These are phyloP conservation scores for Erodium chrysanthum DNA, from an alignment of 441 rosid genomes.

Conservation along the genomic window DNA sequence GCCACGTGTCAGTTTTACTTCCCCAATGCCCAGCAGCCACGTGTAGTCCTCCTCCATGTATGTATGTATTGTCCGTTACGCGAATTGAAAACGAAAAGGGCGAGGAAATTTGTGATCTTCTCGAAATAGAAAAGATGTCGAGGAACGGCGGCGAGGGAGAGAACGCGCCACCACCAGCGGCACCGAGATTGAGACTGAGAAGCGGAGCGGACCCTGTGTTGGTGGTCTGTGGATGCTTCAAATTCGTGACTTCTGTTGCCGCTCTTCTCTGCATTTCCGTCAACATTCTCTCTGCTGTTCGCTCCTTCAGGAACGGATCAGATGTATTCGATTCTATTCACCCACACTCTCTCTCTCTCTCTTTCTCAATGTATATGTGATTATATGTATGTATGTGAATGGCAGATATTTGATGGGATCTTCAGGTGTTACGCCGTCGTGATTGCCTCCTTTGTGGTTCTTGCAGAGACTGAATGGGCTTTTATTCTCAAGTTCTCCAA, in stretches of 20 bases:
- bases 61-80: no score
- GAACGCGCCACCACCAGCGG: neutral
- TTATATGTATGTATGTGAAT: neutral
- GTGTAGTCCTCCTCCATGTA: neutral
- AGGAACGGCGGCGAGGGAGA: neutral
- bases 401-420: conserved; percentile 22
- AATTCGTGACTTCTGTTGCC: neutral
- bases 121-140: neutral
- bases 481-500: conserved; percentile 61
- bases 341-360: neutral
- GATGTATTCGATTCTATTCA: neutral
- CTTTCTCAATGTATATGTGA: neutral
- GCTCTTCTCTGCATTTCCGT: neutral
- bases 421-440: conserved; percentile 82
- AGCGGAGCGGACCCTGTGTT: neutral
- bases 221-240: neutral
- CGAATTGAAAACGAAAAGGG: no score
- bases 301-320: conserved; percentile 1
- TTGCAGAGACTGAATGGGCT: conserved; percentile 88
- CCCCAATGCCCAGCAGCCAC: neutral
- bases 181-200: neutral
- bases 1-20: neutral
- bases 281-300: neutral
- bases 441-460: conserved; percentile 51
- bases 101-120: neutral